Base-by-base conservation (phyloP, 768 basidiomycete genomes). In the Lactarius indigo region DNA sequence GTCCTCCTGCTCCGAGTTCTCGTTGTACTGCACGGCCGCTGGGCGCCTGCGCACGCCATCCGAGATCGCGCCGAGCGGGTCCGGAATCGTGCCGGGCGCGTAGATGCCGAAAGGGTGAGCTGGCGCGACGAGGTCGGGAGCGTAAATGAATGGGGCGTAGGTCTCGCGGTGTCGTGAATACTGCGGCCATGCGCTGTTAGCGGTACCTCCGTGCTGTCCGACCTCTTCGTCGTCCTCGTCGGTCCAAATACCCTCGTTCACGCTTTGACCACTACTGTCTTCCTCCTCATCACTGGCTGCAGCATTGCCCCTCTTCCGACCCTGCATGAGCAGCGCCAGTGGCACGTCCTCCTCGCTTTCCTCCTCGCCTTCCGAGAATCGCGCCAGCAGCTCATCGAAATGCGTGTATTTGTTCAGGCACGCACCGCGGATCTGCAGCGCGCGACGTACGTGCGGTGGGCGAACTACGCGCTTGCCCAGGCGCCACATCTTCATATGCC, bases 401-500 rank as follows among this genome's bases (percentile, higher is more conserved):
- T 82, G 79, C n/a, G 72, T 69, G 35, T 77, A 74, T 69, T 80
- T 81, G 71, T 73, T 79, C 18, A 74, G 68, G 55, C 73, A 72
- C 13, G 75, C 72, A 26, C 78, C 73, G 1, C 84, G 77, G 57
- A 81, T 78, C 23, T 81, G 78, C 50, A 87, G 70, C 12, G 83
- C 86, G 54, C 82, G 81, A 23, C 78, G 74, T 56, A 90, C 78
- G 61, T 82, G 80, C 18, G 57, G 57, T 66, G 64, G 63, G 12
- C 42, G 28, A n/a, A 71, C 64, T 70, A 82, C 78, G 35, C 79
- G 78, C 55, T 75, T 75, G 17, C 78, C 78, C 3, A 79, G 61
- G 57, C 81, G 78, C 87, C 89, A 91, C 8, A 80, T 86, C 70
- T 83, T 88, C 57, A 83, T 83, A 23, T 82, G 81, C 47, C 78